Conservation (phyloP, 345 rosid genomes). For the Brassica incana region DNA sequence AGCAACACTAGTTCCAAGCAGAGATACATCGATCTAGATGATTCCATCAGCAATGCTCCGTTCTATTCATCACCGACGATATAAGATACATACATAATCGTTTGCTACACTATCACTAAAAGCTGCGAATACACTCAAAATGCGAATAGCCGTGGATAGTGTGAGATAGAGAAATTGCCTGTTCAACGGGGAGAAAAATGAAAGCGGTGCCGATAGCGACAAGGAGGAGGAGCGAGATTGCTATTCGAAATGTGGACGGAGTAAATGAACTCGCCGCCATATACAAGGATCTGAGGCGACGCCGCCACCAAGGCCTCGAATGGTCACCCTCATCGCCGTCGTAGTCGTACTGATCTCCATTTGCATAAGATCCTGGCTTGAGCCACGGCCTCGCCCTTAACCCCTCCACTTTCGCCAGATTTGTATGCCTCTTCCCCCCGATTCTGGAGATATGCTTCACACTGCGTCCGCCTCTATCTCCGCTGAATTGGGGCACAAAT, state of each 20-base stretch:
- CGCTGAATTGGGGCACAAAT: not conserved
- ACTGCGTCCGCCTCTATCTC: slow-evolving; percentile 5
- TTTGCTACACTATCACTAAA: slow-evolving; percentile 3
- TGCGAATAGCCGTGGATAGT: not conserved
- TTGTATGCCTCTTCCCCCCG: slow-evolving; percentile 12
- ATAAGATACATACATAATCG: too few species aligned
- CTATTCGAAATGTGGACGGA: slow-evolving; percentile 41
- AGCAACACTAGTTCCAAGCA: not conserved
- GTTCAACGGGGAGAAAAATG: slow-evolving; percentile 45
- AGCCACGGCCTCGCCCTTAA: slow-evolving; percentile 43
- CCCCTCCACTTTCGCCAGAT: slow-evolving; percentile 43
- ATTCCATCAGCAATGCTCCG: not conserved
- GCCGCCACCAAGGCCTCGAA: slow-evolving; percentile 43
- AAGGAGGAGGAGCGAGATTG: slow-evolving; percentile 43
- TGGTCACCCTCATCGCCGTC: slow-evolving; percentile 34
- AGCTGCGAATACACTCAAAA: not conserved
- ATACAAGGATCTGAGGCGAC: slow-evolving; percentile 39
- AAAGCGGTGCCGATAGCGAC: slow-evolving; percentile 40
- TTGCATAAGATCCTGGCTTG: slow-evolving; percentile 38
- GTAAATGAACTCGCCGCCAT: slow-evolving; percentile 35
- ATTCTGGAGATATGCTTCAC: slow-evolving; percentile 15
- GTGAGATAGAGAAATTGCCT: slow-evolving; percentile 32
- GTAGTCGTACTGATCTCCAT: slow-evolving; percentile 21
- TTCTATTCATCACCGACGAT: not conserved
- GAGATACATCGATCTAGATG: not conserved